Base-by-base conservation (phyloP, 257 asterid species). In the Lavandula angustifolia region DNA sequence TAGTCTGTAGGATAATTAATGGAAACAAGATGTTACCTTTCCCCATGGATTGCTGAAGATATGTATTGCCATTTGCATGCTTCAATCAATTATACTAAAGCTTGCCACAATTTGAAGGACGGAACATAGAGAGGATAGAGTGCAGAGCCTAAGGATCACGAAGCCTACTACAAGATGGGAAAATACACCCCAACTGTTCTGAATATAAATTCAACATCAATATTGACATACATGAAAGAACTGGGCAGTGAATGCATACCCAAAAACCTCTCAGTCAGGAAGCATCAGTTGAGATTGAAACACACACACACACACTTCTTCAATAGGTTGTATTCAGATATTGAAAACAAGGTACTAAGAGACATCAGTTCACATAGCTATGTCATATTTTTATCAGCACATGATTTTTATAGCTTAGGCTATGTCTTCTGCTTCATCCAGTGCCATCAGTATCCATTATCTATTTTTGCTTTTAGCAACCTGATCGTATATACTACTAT, bases 1-100 rank as follows among this genome's bases (percentile, higher is more conserved):
- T n/a, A n/a, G n/a, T 22, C 27, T 34, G 4, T 44, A 60, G 60
- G 66, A 53, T 53, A 69, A 73, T 60, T 52, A 60, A 46, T 34
- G 46, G 69, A 46, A 64, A 60, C 59, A 60, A 27, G 10, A 66
- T 66, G 37, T 59, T 62, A 18, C 73, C 73, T 41, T 66, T 59
- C 41, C 73, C 77, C 22, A 59, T 51, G 73, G 64, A 59, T 18
- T 37, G 64, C 68, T 29, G 29, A 64, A 27, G 34, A 54, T 5
- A 17, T 54, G 71, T 55, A 71, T 40, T 14, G 34, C 44, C 35
- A 42, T 7, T 41, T 17, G 34, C n/a, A 13, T 6, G 42, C 54
- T 70, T 61, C 31, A 41, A 16, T 60, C 16, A 40, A 8, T 51
- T 40, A 59, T 48, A 58, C 40, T 17, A 57, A 56, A 66, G 44